Evolutionary conservation across 306 rosid species (phyloP).

Genomic region (Clitoria ternatea): DNA sequence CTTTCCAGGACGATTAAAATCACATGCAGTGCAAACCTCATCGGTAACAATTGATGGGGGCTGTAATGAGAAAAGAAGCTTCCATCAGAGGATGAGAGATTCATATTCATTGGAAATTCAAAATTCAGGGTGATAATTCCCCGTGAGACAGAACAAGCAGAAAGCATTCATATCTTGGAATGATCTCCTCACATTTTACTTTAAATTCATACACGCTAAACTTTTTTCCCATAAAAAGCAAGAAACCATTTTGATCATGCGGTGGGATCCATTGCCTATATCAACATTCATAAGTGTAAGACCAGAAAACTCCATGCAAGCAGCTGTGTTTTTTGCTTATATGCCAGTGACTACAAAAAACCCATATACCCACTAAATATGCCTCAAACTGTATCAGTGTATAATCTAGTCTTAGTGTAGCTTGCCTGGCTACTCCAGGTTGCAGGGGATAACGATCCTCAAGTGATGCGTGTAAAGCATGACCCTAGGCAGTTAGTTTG

Average conservation of each 20-base stretch:
- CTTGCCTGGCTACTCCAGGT: too few relatives aligned
- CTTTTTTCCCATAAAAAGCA: not conserved
- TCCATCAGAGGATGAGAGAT: slow-evolving; percentile 1
- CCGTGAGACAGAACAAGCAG: slow-evolving; percentile 1
- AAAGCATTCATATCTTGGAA: slow-evolving; percentile 14
- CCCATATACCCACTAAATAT: not conserved
- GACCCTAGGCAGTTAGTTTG: too few relatives aligned
- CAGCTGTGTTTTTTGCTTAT: not conserved
- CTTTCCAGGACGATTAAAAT: slow-evolving; percentile 95
- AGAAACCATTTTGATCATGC: not conserved
- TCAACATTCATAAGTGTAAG: not conserved
- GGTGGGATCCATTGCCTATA: not conserved
- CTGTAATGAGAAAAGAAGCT: slow-evolving; percentile 46
- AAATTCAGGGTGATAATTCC: slow-evolving; percentile 10
- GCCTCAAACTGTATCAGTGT: not conserved
- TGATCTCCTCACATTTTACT: not conserved
- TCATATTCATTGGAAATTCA: slow-evolving; percentile 13
- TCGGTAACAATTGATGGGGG: slow-evolving; percentile 94
- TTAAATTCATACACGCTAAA: not conserved
- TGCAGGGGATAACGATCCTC: too few relatives aligned
- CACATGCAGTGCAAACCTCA: slow-evolving; percentile 98
- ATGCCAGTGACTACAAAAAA: not conserved
- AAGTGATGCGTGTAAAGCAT: too few relatives aligned
- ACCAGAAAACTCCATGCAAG: not conserved
- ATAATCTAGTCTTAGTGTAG: too few relatives aligned